Evolutionary conservation across 176 grass and related monocot genomes (phyloP).

Genomic region (Triticum timopheevii): DNA sequence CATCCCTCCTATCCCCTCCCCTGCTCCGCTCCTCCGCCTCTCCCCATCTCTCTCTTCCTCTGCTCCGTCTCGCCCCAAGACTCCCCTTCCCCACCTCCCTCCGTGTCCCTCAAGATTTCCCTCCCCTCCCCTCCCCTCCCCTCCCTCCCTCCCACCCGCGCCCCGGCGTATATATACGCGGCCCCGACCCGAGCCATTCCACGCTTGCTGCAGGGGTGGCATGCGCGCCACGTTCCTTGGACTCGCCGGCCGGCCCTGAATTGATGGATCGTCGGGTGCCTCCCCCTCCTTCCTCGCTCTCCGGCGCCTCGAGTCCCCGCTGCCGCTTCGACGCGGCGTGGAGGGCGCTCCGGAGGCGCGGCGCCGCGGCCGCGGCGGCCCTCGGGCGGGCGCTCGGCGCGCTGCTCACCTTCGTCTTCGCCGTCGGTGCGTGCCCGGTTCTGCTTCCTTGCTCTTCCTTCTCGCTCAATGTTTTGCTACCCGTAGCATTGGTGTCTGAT

Average conservation of each 20-base stretch:
- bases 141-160: too few relatives aligned
- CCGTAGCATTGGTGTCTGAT: not conserved
- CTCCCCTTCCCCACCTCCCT: not conserved
- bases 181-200: not conserved
- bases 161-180: too few relatives aligned
- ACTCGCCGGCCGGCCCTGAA: not conserved
- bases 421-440: slow-evolving; percentile 40
- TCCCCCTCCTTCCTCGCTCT: not conserved
- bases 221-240: not conserved
- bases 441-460: not conserved
- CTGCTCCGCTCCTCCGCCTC: not conserved
- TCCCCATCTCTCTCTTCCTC: not conserved
- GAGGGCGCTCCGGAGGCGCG: slow-evolving; percentile 20
- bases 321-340: slow-evolving; percentile 19
- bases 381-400: slow-evolving; percentile 42
- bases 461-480: not conserved
- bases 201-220: not conserved
- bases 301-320: not conserved
- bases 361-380: not conserved
- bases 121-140: not conserved
- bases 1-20: not conserved
- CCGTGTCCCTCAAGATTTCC: not conserved
- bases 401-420: slow-evolving; percentile 67
- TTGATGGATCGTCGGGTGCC: slow-evolving; percentile 40
- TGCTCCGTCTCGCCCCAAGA: not conserved